phyloP scores from a whole-genome alignment of 257 asterid species.

The Solanum paucissectum region DNA sequence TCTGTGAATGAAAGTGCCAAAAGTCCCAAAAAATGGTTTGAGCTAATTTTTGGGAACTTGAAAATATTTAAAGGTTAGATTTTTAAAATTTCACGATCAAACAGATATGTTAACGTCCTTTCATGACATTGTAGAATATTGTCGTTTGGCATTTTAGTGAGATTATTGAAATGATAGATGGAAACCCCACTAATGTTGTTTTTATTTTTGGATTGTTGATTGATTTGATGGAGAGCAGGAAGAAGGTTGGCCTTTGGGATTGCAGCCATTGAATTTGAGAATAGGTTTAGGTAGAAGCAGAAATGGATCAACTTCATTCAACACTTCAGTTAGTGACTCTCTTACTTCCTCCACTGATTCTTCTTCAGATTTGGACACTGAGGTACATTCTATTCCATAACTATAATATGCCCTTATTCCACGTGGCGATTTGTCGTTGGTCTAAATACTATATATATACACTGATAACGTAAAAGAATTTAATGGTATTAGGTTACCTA shows the following conservation, averaged over 20 bases:
- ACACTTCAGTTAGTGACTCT: slow-evolving; percentile 30
- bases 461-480: background rate
- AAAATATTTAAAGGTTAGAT: no score
- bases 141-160: background rate
- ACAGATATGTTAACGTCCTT: background rate
- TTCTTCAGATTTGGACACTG: slow-evolving; percentile 38
- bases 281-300: slow-evolving; percentile 28
- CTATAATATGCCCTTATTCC: background rate
- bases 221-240: slow-evolving; percentile 32
- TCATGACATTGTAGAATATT: background rate
- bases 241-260: slow-evolving; percentile 52
- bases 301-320: slow-evolving; percentile 32
- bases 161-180: background rate
- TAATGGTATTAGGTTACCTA: background rate
- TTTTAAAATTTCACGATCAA: background rate
- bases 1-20: background rate
- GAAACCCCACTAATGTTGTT: background rate
- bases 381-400: slow-evolving; percentile 11
- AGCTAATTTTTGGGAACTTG: background rate
- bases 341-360: slow-evolving; percentile 26
- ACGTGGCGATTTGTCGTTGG: background rate
- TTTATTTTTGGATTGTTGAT: background rate
- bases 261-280: slow-evolving; percentile 38
- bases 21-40: background rate
- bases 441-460: background rate